Conservation (phyloP, 495 filamentous ascomycete species). For the Aspergillus asperescens region DNA sequence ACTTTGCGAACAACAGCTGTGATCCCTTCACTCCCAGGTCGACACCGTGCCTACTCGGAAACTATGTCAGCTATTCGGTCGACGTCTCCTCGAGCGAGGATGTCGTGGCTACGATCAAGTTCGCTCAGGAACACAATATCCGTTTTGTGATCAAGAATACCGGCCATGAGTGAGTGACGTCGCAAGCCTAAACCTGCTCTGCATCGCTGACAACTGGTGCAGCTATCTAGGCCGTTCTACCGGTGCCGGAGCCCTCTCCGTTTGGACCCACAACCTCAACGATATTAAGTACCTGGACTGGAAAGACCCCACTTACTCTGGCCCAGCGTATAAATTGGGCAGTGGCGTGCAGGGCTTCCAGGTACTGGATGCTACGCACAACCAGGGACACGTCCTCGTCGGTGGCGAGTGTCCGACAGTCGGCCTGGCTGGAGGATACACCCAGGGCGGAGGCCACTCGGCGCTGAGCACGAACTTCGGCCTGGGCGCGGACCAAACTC, state of each 20-base stretch:
- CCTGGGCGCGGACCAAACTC: slow-evolving; percentile 57
- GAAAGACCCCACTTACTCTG: slow-evolving; percentile 37
- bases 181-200: background rate
- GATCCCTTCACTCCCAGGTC: slow-evolving; percentile 46
- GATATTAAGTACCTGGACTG: slow-evolving; percentile 38
- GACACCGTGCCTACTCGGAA: slow-evolving; percentile 51
- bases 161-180: slow-evolving; percentile 42
- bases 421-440: slow-evolving; percentile 52
- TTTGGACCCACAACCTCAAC: slow-evolving; percentile 58
- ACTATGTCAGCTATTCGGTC: slow-evolving; percentile 52
- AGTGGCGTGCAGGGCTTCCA: slow-evolving; percentile 50
- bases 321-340: slow-evolving; percentile 52
- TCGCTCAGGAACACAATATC: slow-evolving; percentile 53
- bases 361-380: slow-evolving; percentile 42
- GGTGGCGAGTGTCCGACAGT: slow-evolving; percentile 38
- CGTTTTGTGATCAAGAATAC: slow-evolving; percentile 63
- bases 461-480: slow-evolving; percentile 51
- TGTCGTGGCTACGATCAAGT: slow-evolving; percentile 40
- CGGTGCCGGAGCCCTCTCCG: slow-evolving; percentile 49
- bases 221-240: slow-evolving; percentile 55
- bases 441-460: slow-evolving; percentile 59
- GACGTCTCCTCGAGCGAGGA: slow-evolving; percentile 37
- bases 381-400: slow-evolving; percentile 28
- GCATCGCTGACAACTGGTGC: background rate
- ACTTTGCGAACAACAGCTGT: slow-evolving; percentile 48